Evolutionary conservation across 1,284 basidiomycete species (phyloP).

Genomic region (Fomitopsis palustris): DNA sequence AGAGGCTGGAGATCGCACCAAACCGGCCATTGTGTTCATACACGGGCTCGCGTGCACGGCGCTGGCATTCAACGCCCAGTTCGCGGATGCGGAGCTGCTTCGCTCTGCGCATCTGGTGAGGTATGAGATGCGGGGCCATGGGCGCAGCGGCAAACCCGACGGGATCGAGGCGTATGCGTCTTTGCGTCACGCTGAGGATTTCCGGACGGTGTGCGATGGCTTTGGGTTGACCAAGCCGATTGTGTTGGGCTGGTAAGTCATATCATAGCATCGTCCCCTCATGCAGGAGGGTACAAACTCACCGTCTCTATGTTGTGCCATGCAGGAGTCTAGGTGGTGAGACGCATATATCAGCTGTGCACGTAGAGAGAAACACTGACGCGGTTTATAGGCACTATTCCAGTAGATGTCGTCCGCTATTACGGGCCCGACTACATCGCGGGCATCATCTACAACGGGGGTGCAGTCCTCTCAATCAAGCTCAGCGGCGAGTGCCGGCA

Average conservation of each 20-base stretch:
- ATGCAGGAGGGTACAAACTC: background rate
- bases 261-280: background rate
- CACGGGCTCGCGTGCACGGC: conserved; percentile 37
- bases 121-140: conserved; percentile 33
- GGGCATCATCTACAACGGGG: conserved; percentile 34
- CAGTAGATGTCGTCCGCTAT: conserved; percentile 34
- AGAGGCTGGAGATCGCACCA: conserved; percentile 34
- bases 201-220: conserved; percentile 28
- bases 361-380: background rate
- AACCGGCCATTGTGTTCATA: conserved; percentile 38
- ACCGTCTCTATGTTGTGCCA: background rate
- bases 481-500: conserved; percentile 22
- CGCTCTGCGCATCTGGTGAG: conserved; percentile 32
- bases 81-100: conserved; percentile 30
- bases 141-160: conserved; percentile 26
- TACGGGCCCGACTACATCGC: conserved; percentile 32
- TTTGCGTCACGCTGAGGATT: conserved; percentile 33
- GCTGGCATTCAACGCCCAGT: conserved; percentile 36
- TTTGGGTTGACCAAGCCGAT: conserved; percentile 32
- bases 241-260: conserved; percentile 35
- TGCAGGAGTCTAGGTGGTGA: conserved; percentile 37
- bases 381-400: conserved; percentile 24
- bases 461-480: conserved; percentile 20
- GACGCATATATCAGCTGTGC: background rate
- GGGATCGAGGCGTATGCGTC: conserved; percentile 25